Conservation (phyloP, 768 basidiomycete species). For the Hemileccinum rubropunctum region DNA sequence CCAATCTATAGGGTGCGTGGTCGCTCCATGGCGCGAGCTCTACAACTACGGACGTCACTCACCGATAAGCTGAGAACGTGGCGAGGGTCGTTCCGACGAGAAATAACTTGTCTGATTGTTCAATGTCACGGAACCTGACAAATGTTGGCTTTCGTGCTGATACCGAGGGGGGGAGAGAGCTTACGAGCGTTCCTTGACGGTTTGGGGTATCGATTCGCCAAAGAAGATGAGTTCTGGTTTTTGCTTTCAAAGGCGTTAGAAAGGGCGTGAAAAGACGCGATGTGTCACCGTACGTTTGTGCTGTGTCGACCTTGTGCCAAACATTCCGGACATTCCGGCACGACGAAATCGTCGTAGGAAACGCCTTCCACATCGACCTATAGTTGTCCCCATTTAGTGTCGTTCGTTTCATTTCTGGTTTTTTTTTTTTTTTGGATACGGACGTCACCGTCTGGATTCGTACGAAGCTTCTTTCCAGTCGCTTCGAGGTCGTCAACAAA, state of each 20-base stretch:
- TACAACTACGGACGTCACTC: neutral
- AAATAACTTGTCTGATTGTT: conserved; percentile 64
- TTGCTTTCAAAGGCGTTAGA: conserved; percentile 41
- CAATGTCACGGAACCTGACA: conserved; percentile 54
- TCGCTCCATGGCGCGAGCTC: neutral
- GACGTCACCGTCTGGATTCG: conserved; percentile 94
- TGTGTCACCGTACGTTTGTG: conserved; percentile 46
- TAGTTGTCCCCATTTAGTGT: neutral
- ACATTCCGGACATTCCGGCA: conserved; percentile 78
- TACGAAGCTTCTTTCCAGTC: conserved; percentile 59
- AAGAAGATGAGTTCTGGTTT: conserved; percentile 88
- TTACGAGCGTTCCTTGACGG: conserved; percentile 71
- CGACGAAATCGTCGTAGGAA: conserved; percentile 71
- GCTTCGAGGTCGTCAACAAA: conserved; percentile 63
- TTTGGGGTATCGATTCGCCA: conserved; percentile 77
- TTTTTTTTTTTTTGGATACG: conserved; percentile 19
- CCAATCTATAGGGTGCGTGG: conserved; percentile 45
- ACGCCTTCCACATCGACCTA: conserved; percentile 82
- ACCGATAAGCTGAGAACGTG: conserved; percentile 91
- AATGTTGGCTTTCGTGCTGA: neutral
- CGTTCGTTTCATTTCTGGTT: neutral
- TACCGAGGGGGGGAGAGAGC: conserved; percentile 16
- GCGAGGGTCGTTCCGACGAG: conserved; percentile 89
- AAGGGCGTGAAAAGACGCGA: too few species aligned
- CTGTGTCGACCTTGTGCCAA: conserved; percentile 52